Percentiles rank a stretch among this genome's conserved stretches.
These are phyloP conservation scores for Lepidium aucheri DNA, from an alignment of 345 rosid species.

Conservation along the genomic window DNA sequence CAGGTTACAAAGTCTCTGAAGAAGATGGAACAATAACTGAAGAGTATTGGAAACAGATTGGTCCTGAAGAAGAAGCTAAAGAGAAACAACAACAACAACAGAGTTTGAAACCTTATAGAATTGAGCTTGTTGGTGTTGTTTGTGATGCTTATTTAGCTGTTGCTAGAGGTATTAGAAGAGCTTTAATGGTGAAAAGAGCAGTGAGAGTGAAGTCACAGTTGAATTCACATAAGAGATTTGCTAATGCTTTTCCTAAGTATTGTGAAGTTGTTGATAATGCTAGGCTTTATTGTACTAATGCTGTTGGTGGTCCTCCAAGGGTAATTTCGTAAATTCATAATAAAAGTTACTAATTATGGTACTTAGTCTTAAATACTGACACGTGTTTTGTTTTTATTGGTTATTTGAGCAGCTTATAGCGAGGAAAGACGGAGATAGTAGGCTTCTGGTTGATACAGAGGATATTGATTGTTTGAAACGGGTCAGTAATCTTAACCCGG, in stretches of 20 bases:
- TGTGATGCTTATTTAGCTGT: conserved; percentile 92
- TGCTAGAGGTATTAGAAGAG: conserved; percentile 80
- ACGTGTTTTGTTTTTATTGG: background rate
- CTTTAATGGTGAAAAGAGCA: conserved; percentile 65
- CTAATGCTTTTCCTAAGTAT: conserved; percentile 64
- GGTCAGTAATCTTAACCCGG: conserved; percentile 39
- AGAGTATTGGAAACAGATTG: conserved; percentile 62
- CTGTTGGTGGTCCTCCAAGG: conserved; percentile 62
- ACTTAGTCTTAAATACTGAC: background rate
- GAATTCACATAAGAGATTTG: conserved; percentile 79
- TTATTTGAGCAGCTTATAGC: conserved; percentile 51
- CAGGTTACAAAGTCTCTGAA: conserved; percentile 55
- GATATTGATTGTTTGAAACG: conserved; percentile 39
- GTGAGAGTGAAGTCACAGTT: conserved; percentile 82
- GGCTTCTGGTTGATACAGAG: conserved; percentile 58
- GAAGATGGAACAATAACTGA: conserved; percentile 56
- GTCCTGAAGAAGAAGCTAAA: conserved; percentile 26
- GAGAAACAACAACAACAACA: background rate
- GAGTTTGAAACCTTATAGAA: conserved; percentile 59
- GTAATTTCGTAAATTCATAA: conserved; percentile 19
- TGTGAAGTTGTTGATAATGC: conserved; percentile 73
- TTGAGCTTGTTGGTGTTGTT: conserved; percentile 80
- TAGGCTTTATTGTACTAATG: conserved; percentile 75
- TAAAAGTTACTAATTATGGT: too few relatives aligned
- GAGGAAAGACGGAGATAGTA: conserved; percentile 66